Percentiles rank a stretch among this genome's conserved stretches.
Conservation (phyloP, 1,139 yeast species). For the Scheffersomyces lignicola region DNA sequence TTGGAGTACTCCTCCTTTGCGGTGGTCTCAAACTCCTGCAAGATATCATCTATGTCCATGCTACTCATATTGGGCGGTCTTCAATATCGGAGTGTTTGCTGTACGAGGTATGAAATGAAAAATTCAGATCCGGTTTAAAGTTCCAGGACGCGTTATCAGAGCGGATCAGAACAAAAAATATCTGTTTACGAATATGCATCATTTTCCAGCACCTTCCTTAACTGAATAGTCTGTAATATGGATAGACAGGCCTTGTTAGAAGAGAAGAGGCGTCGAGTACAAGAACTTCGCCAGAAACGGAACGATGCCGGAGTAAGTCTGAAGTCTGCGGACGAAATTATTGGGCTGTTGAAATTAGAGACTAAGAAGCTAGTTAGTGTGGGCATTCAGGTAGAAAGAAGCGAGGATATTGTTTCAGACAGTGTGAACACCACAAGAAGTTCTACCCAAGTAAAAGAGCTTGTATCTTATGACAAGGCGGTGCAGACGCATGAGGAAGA, state of each 20-base stretch:
- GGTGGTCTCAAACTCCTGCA: slow-evolving; percentile 55
- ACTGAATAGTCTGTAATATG: slow-evolving; percentile 16
- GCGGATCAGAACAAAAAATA: slow-evolving; percentile 7
- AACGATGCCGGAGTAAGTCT: slow-evolving; percentile 11
- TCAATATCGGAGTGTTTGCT: slow-evolving; percentile 1
- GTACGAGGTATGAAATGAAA: slow-evolving; percentile 1
- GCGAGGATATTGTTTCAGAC: too few relatives aligned
- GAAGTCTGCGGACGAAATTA: background rate
- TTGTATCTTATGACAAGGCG: slow-evolving; percentile 29
- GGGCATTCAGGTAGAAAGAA: slow-evolving; percentile 28
- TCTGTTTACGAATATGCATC: slow-evolving; percentile 9
- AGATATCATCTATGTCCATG: slow-evolving; percentile 68
- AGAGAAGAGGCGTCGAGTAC: slow-evolving; percentile 43
- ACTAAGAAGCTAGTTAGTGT: slow-evolving; percentile 18
- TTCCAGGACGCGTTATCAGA: background rate
- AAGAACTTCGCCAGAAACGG: slow-evolving; percentile 37
- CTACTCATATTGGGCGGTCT: slow-evolving; percentile 3
- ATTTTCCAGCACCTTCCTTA: background rate
- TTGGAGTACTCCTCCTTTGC: slow-evolving; percentile 12
- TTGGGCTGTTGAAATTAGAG: background rate
- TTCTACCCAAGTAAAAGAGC: slow-evolving; percentile 20
- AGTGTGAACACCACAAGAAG: too few relatives aligned
- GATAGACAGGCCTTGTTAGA: slow-evolving; percentile 42
- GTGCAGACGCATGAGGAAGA: slow-evolving; percentile 22
- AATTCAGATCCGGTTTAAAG: background rate